Percentiles rank a stretch among this genome's conserved stretches.
phyloP scores from a whole-genome alignment of 768 basidiomycete species.

The Naganishia vaughanmartiniae region DNA sequence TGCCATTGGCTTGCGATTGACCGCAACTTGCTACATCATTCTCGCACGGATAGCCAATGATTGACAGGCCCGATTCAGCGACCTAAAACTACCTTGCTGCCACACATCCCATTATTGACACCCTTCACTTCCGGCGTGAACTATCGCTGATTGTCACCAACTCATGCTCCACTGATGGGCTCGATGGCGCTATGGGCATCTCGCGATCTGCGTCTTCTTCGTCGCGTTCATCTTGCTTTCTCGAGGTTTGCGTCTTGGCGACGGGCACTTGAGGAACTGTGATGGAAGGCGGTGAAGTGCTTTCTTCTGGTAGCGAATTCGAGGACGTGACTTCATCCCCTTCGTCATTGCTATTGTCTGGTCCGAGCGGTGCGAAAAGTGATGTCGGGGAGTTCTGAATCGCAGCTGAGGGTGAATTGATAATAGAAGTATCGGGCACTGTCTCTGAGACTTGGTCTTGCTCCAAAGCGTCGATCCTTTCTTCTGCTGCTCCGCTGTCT shows the following conservation, averaged over 20 bases:
- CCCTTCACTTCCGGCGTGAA: neutral
- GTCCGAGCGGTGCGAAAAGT: neutral
- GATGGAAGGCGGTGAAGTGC: neutral
- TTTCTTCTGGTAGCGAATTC: neutral
- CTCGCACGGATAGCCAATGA: neutral
- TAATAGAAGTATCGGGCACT: neutral
- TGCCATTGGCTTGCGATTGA: no score
- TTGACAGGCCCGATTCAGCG: neutral
- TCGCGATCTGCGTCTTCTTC: constrained; percentile 3
- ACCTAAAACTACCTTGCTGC: neutral
- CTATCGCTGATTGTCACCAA: neutral
- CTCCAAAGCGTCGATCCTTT: neutral
- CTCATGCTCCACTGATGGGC: constrained; percentile 7
- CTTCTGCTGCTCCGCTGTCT: constrained; percentile 9
- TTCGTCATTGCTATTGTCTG: neutral
- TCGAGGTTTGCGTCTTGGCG: neutral
- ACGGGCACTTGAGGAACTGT: neutral
- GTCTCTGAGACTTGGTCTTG: neutral
- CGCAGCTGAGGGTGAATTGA: neutral
- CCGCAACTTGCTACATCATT: no score
- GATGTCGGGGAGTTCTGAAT: neutral
- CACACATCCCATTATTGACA: neutral
- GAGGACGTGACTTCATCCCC: neutral
- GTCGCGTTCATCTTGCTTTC: neutral
- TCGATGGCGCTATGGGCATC: neutral